A percentile compares a stretch with the other conserved stretches of the same genome.
Evolutionary conservation across 805 yeast species (phyloP).

Genomic region (Sungouiozyma intestinalis): DNA sequence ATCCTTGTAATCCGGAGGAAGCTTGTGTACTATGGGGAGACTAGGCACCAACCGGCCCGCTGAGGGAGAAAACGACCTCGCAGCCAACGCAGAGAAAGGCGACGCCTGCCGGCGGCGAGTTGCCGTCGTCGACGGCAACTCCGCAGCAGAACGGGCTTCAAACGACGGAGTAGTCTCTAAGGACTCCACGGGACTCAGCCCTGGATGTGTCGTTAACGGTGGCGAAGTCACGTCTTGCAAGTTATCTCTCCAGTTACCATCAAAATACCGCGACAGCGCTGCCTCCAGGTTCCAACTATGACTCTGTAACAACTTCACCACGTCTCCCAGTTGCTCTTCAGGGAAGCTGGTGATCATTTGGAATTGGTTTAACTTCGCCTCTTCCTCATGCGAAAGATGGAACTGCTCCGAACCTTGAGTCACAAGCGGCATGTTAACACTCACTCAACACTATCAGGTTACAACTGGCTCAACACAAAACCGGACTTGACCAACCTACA

Average conservation of each 20-base stretch:
- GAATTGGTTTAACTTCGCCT: constrained; percentile 37
- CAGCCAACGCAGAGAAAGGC: neutral
- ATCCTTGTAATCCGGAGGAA: constrained; percentile 23
- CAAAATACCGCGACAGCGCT: constrained; percentile 53
- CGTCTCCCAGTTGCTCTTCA: constrained; percentile 37
- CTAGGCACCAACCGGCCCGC: constrained; percentile 4
- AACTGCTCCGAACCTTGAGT: constrained; percentile 15
- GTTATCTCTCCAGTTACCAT: constrained; percentile 35
- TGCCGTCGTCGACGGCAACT: neutral
- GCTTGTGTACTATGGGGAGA: constrained; percentile 26
- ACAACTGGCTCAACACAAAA: too few relatives aligned
- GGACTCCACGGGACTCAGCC: constrained; percentile 5
- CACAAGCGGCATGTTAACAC: constrained; percentile 19
- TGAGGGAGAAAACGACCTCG: constrained; percentile 12
- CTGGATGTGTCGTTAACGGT: constrained; percentile 7
- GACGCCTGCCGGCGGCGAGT: neutral
- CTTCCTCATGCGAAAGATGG: constrained; percentile 33
- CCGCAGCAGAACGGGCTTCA: neutral
- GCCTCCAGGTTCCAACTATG: constrained; percentile 53
- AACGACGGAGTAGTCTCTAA: neutral
- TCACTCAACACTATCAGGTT: too few relatives aligned
- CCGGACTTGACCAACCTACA: too few relatives aligned
- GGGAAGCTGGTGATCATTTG: constrained; percentile 41
- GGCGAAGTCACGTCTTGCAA: constrained; percentile 4
- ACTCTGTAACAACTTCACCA: constrained; percentile 37